Base-by-base conservation (phyloP, 2,329 filamentous ascomycete species). In the Cercospora sp. region DNA sequence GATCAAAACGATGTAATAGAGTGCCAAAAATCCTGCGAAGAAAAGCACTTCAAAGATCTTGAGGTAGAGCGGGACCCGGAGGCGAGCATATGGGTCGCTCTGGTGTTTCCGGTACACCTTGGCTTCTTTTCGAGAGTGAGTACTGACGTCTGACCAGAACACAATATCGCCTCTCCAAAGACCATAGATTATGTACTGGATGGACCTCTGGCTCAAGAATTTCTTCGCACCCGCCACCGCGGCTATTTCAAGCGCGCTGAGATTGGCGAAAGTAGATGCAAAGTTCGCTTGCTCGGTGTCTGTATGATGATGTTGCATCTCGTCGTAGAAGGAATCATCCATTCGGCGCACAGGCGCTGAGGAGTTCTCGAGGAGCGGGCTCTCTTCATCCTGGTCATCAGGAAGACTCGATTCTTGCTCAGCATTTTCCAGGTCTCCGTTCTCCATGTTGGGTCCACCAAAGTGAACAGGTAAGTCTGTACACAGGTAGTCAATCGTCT, bases 201-300 rank as follows among this genome's bases (percentile, higher is more conserved):
- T 90, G 2, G 91, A 87, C 68, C 86, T 86, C 78, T 96, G 92
- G 75, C 90, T 90, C 40, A 97, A 85, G 73, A 97, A 96, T 57
- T 91, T 91, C 81, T 97, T 97, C 31, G 92, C 91, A 67, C 91
- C 86, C 12, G 90, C 90, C 20, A 96, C 88, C 57, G 90, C 89
- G 28, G 92, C 93, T 74, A 97, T 94, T 77, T 97, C 93, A 16
- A 98, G 84, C 1, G 92, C 93, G 77, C 95, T 97, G 59, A 97
- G 84, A 18, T 90, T 89, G 40, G 89, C 88, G 77, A 97, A 97
- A 0, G 89, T 87, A 0, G 87, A 85, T 0, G 90, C 91, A 42
- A 76, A 75, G 23, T 70, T 63, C 40, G 70, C 65, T 42, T 70
- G 45, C 12, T 67, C 57, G 18, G 68, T 67, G 33, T 71, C 68